Base-by-base conservation (phyloP, 2,329 filamentous ascomycete genomes). In the Colletotrichum sojae region DNA sequence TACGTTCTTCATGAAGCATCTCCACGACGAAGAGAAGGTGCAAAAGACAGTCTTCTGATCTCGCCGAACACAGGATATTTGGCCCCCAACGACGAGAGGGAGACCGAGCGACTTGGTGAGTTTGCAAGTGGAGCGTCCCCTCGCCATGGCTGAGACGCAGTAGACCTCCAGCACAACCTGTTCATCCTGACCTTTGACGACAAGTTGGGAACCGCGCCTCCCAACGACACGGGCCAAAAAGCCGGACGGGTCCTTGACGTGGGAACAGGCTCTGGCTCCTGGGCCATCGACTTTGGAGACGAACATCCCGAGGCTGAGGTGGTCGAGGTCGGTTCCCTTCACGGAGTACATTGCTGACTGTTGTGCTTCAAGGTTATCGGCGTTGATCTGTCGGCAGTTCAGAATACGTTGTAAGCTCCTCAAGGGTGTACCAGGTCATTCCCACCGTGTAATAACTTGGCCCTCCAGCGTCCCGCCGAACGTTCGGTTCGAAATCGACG, bases 381-480 rank as follows among this genome's bases (percentile, higher is more conserved):
- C 1, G 77, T 81, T 5, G 81, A 83, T 70, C 74, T 83, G 18
- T 81, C 79, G 13, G 81, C 81, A 0, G 82, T 83, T 4, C 81
- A 83, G 39, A 78, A 79, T 0, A 69, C 57, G 0, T 79, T 78
- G 77, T 79, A 71, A 0, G 25, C 5, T 5, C n/a, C 6, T 12
- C 2, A 12, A 18, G 22, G 4, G 18, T 4, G 86, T 71, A 91
- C 90, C 72, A 83, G 89, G 16, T 18, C 70, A 84, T 91, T 2
- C 6, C 5, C 13, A 4, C 13, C 13, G 8, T n/a, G 4, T 18
- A 25, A 4, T 43, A 8, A 25, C 25, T 12, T 18, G 5, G 5
- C 3, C 2, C n/a, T 0, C 1, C 4, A 79, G 83, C 54, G 81
- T 87, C 2, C 86, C 86, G 4, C 82, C 85, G 22, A 89, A 86